These are phyloP conservation scores for Gossypium schwendimanii DNA, from an alignment of 441 rosid species.

Conservation along the genomic window DNA sequence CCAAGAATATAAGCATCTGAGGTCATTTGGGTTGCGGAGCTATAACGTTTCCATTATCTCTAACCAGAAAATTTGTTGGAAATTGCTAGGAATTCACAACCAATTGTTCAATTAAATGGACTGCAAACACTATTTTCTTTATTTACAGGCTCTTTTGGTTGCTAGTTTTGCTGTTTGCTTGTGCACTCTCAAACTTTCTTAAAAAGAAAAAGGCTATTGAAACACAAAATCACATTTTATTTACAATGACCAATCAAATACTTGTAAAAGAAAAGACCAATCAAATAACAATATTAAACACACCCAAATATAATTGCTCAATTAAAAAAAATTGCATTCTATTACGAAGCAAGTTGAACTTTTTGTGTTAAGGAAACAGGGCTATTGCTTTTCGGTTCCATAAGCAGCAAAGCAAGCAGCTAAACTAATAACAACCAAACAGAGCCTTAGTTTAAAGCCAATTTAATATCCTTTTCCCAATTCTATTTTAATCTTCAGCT, in stretches of 20 bases:
- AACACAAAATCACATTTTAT: neutral
- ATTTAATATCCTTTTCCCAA: neutral
- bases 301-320: neutral
- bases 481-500: neutral
- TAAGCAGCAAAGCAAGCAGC: neutral
- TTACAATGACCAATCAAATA: neutral
- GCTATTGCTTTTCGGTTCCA: neutral
- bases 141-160: neutral
- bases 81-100: conserved; percentile 4
- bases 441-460: neutral
- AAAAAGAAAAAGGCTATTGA: neutral
- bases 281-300: neutral
- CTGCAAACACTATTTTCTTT: neutral
- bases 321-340: neutral
- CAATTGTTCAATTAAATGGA: neutral
- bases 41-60: conserved; percentile 1
- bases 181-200: neutral
- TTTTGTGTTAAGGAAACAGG: neutral
- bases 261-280: neutral
- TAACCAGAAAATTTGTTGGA: neutral
- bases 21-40: neutral
- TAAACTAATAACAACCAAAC: neutral
- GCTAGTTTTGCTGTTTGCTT: neutral
- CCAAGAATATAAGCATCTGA: neutral
- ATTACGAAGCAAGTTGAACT: neutral